phyloP scores from a whole-genome alignment of 2,329 filamentous ascomycete species.

The Zymoseptoria passerinii region DNA sequence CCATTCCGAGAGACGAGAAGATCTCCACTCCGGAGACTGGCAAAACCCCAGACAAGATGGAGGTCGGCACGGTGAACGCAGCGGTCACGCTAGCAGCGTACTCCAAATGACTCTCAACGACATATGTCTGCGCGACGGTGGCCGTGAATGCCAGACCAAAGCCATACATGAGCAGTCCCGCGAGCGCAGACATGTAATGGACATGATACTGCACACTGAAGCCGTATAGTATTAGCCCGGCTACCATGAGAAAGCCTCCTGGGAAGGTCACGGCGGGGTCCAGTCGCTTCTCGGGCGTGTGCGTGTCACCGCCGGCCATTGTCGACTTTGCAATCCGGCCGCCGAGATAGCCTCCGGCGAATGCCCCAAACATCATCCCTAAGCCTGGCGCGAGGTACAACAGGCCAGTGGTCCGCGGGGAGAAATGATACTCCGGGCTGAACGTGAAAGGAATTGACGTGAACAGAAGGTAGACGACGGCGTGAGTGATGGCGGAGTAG shows the following conservation, averaged over 20 bases:
- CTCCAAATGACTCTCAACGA: background rate
- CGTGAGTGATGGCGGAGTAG: constrained; percentile 40
- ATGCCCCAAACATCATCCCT: background rate
- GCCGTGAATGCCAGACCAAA: background rate
- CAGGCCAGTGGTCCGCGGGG: background rate
- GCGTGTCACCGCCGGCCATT: background rate
- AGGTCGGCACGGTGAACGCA: background rate
- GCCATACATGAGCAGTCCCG: background rate
- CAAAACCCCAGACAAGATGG: constrained; percentile 31
- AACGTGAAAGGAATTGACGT: constrained; percentile 2
- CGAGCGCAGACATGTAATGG: background rate
- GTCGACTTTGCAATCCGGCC: background rate
- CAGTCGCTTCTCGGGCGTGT: background rate
- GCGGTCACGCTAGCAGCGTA: background rate
- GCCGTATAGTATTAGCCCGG: background rate
- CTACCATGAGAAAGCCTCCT: background rate
- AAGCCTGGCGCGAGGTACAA: constrained; percentile 1
- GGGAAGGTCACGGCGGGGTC: background rate
- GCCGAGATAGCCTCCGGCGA: background rate
- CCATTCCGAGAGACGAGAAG: constrained; percentile 1
- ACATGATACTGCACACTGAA: background rate
- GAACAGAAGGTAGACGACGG: constrained; percentile 17
- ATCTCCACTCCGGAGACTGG: constrained; percentile 3
- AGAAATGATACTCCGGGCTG: constrained; percentile 1
- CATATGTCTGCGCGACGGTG: background rate